A percentile compares a stretch with the other conserved stretches of the same genome.
These are phyloP conservation scores for Pelagophyceae sp. DNA, from an alignment of 352 stramenopile species.

Conservation along the genomic window DNA sequence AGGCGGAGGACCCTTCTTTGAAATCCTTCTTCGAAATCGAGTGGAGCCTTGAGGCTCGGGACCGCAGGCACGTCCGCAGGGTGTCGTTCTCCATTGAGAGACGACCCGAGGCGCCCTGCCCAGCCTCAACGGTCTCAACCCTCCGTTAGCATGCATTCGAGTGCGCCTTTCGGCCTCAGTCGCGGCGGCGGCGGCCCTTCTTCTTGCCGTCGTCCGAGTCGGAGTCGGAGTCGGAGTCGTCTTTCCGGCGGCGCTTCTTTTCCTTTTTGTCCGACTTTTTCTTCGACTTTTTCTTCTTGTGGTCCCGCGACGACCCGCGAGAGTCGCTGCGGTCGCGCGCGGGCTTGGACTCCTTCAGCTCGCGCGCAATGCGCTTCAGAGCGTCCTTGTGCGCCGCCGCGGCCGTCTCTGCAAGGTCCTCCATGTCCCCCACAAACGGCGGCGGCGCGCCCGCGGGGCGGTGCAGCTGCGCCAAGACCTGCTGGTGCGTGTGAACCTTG, in stretches of 20 bases:
- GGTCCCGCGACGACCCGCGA: not conserved
- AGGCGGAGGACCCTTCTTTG: too few species aligned
- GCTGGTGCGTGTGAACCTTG: constrained; percentile 8
- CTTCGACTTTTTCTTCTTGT: not conserved
- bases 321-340: not conserved
- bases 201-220: not conserved
- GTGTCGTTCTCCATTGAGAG: not conserved
- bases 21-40: too few species aligned
- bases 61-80: too few species aligned
- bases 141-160: too few species aligned
- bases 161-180: too few species aligned
- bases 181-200: too few species aligned
- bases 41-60: too few species aligned
- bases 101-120: too few species aligned
- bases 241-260: not conserved
- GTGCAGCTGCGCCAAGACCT: not conserved
- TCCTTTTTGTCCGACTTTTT: not conserved
- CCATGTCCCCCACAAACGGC: not conserved
- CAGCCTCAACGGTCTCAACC: too few species aligned
- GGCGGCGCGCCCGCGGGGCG: too few species aligned
- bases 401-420: not conserved
- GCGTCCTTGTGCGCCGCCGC: too few species aligned
- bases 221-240: not conserved
- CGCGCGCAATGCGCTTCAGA: not conserved
- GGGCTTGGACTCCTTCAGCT: not conserved